These are phyloP conservation scores for Phytopythium delawarense DNA, from an alignment of 352 stramenopile genomes.

Conservation along the genomic window DNA sequence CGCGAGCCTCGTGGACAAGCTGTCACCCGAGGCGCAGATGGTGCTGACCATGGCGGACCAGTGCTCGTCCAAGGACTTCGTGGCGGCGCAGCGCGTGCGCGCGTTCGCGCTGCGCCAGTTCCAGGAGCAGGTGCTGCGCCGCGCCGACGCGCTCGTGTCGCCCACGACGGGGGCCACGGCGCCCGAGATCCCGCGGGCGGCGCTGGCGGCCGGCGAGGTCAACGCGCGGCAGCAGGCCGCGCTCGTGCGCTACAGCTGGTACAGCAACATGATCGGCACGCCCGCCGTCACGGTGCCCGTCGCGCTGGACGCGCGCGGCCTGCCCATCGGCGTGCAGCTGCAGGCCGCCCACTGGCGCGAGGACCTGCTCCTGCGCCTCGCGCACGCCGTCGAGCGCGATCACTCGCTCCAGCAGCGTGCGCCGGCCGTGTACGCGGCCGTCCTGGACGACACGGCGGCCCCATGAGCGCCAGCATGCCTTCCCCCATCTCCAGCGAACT, in stretches of 20 bases:
- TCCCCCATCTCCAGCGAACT: background rate
- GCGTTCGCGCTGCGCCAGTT: conserved; percentile 78
- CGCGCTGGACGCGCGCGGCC: conserved; percentile 47
- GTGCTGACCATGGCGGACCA: conserved; percentile 61
- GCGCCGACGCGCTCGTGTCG: conserved; percentile 85
- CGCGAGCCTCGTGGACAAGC: conserved; percentile 14
- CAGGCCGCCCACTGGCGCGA: conserved; percentile 75
- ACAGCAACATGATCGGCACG: conserved; percentile 88
- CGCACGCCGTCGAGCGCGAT: conserved; percentile 41
- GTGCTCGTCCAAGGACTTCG: conserved; percentile 69
- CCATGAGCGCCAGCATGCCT: background rate
- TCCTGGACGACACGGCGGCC: background rate
- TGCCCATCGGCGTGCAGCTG: conserved; percentile 82
- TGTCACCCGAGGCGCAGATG: conserved; percentile 76
- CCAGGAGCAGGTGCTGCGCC: conserved; percentile 65
- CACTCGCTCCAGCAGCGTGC: conserved; percentile 36
- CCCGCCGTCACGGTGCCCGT: conserved; percentile 73
- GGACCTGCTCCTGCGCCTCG: conserved; percentile 63
- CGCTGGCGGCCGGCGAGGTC: conserved; percentile 44
- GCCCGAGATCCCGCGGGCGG: conserved; percentile 58
- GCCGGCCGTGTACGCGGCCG: conserved; percentile 37
- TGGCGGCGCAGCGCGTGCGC: conserved; percentile 82
- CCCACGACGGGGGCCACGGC: conserved; percentile 73
- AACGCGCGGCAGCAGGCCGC: conserved; percentile 52
- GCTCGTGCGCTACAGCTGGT: conserved; percentile 81